Conservation (phyloP, 2,329 filamentous ascomycete genomes). For the Aspergillus sergii region DNA sequence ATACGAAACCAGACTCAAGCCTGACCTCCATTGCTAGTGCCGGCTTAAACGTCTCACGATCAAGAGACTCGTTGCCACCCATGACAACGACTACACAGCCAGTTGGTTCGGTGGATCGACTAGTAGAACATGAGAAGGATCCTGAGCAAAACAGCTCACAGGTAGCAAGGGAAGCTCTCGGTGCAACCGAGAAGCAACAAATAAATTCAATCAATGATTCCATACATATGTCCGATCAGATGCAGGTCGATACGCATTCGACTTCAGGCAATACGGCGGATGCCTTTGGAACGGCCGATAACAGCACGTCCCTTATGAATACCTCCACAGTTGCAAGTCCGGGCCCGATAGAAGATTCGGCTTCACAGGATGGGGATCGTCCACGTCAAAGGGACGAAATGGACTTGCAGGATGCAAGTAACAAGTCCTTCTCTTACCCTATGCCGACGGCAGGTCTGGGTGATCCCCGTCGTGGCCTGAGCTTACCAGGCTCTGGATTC, state of each 20-base stretch:
- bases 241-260: constrained; percentile 52
- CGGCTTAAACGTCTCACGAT: constrained; percentile 45
- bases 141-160: constrained; percentile 41
- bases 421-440: constrained; percentile 66
- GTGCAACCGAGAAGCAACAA: constrained; percentile 40
- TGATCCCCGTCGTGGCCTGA: constrained; percentile 61
- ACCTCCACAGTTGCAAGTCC: constrained; percentile 52
- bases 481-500: constrained; percentile 58
- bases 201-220: constrained; percentile 49
- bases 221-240: constrained; percentile 52
- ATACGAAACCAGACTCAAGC: constrained; percentile 40
- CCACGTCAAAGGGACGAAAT: constrained; percentile 38
- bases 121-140: constrained; percentile 35
- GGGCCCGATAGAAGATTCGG: constrained; percentile 48
- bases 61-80: constrained; percentile 37
- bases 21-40: constrained; percentile 47
- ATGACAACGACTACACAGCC: constrained; percentile 58
- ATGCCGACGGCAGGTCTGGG: constrained; percentile 55
- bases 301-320: constrained; percentile 54
- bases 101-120: constrained; percentile 50
- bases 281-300: constrained; percentile 55
- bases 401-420: constrained; percentile 44
- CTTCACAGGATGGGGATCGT: constrained; percentile 46
- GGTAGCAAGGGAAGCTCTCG: constrained; percentile 45
- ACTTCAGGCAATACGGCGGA: constrained; percentile 54